Percentiles rank a stretch among this genome's conserved stretches.
Evolutionary conservation across 2,329 filamentous ascomycete genomes (phyloP).

Genomic region (Hymenoscyphus repandus): DNA sequence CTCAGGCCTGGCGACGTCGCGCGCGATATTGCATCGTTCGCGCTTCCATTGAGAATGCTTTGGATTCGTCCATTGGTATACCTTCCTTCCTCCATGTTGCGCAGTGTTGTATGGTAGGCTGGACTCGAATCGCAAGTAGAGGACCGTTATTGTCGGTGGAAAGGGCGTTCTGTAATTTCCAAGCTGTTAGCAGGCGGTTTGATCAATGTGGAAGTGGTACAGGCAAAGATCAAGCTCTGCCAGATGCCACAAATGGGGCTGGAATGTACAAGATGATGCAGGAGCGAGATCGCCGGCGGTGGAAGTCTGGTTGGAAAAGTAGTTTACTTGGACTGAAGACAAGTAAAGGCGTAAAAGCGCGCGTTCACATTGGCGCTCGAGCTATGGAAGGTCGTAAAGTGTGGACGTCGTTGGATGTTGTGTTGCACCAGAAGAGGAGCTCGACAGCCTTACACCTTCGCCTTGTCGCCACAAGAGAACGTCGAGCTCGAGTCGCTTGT

Average conservation of each 20-base stretch:
- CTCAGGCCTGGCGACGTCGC: constrained; percentile 76
- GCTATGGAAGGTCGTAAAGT: neutral
- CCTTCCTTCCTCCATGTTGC: constrained; percentile 26
- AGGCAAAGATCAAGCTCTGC: neutral
- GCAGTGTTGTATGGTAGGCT: constrained; percentile 3
- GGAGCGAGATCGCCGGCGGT: too few species aligned
- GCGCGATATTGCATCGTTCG: constrained; percentile 68
- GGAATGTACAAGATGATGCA: neutral
- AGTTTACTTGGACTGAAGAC: neutral
- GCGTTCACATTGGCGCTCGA: neutral
- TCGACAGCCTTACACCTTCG: neutral
- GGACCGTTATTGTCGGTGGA: constrained; percentile 12
- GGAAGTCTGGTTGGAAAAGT: neutral
- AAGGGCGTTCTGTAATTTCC: constrained; percentile 7
- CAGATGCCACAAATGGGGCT: constrained; percentile 7
- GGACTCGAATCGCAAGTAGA: neutral
- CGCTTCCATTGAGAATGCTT: constrained; percentile 22
- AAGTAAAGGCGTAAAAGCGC: neutral
- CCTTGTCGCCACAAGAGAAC: too few species aligned
- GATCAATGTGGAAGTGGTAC: too few species aligned
- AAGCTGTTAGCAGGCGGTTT: constrained; percentile 13
- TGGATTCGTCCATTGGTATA: constrained; percentile 27
- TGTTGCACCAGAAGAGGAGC: neutral
- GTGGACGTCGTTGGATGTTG: neutral
- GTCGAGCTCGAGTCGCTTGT: too few species aligned